Evolutionary conservation across 345 rosid genomes (phyloP), one percentile per base, ranked within the genome.

Genomic region (Salix udensis): DNA sequence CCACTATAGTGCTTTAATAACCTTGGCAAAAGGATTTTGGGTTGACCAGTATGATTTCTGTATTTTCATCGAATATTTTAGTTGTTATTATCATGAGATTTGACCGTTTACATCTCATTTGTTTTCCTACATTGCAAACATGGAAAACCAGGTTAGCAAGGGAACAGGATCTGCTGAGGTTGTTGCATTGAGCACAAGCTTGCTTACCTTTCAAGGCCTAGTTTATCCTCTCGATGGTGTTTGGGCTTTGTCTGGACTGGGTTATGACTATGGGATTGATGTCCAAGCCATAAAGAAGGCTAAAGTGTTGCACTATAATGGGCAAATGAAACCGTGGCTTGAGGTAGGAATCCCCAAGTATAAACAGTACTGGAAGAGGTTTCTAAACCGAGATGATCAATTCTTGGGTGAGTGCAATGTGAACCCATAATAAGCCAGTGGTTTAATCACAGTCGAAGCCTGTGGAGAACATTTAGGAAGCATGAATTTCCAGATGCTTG

Each of bases 151-250:
- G 91, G 78, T 76, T 74, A 83, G 81, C 75, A 52, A 73, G 77
- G 84, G 84, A 70, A 85, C 75, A 70, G 85, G 62, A 81, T 84
- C 91, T 36, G 44, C 42, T 31, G 91, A 91, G 84, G 88, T 85
- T n/a, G 73, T 76, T 52, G 82, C 70, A 48, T 39, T 80, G 71
- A 65, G 70, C 11, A 66, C 80, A 26, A 80, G 71, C 74, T 72
- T 80, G 77, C 79, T 80, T 72, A 72, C 83, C 31, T 80, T 80
- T 76, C 77, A 80, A 65, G 76, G 68, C 44, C 77, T 72, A 30
- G 68, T 76, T 19, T 76, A 72, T 67, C 44, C 80, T 23, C 80
- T 80, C n/a, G 83, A 80, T 68, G 30, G 42, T 67, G 64, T 7
- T 10, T 76, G 83, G 83, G 68, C 46, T 60, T 62, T 80, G 70